phyloP scores from a whole-genome alignment of 1,284 basidiomycete species.

The Rhizoctonia solani region DNA sequence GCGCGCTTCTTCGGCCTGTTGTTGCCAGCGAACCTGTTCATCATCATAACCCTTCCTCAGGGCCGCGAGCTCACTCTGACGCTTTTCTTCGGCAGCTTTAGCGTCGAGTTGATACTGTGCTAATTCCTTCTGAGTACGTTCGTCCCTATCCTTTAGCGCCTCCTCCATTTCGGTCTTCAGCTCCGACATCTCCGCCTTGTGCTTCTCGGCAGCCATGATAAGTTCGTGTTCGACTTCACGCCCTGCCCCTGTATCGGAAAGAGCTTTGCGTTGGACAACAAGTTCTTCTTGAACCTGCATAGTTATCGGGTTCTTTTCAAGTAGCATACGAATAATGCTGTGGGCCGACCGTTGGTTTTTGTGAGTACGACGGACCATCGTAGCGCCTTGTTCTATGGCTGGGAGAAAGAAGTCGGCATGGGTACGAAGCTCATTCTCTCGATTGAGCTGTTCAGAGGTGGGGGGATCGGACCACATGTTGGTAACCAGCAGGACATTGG shows the following conservation, averaged over 20 bases:
- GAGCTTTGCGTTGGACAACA: background rate
- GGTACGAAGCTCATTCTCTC: background rate
- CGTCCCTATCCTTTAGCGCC: slow-evolving; percentile 7
- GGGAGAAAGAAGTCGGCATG: slow-evolving; percentile 1
- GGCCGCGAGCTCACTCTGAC: background rate
- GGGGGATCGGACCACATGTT: slow-evolving; percentile 42
- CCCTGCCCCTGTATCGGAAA: slow-evolving; percentile 14
- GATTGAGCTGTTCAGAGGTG: background rate
- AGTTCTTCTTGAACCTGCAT: slow-evolving; percentile 20
- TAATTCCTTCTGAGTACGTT: slow-evolving; percentile 9
- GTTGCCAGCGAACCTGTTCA: background rate
- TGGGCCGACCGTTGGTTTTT: background rate
- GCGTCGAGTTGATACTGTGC: background rate
- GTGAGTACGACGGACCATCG: background rate
- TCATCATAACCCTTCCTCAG: slow-evolving; percentile 3
- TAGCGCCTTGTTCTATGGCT: background rate
- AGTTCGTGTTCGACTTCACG: background rate
- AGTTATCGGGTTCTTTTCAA: background rate
- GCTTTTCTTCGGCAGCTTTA: slow-evolving; percentile 5
- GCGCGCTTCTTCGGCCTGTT: background rate
- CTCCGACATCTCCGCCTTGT: background rate
- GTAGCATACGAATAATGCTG: slow-evolving; percentile 11
- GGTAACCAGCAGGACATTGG: slow-evolving; percentile 42
- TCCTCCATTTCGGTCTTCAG: slow-evolving; percentile 10
- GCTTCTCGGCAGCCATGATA: background rate